phyloP scores from a whole-genome alignment of 305 asterid species.

The Fraxinus ornus region DNA sequence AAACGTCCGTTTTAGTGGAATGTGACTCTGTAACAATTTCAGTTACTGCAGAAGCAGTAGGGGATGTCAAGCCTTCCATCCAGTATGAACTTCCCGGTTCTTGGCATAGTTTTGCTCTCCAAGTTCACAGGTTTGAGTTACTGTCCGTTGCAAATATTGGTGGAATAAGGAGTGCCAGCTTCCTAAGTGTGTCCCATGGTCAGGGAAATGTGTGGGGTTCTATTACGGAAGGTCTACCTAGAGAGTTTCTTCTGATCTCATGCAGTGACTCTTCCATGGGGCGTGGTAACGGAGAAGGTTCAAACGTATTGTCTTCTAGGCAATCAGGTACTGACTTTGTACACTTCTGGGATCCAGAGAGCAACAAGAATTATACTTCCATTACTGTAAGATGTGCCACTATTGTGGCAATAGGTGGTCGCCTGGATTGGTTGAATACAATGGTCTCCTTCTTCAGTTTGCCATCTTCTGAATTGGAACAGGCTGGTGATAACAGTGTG shows the following conservation, averaged over 20 bases:
- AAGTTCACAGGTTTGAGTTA: conserved; percentile 65
- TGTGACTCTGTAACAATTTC: conserved; percentile 58
- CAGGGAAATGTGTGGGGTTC: conserved; percentile 91
- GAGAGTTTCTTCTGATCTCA: conserved; percentile 79
- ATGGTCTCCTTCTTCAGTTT: conserved; percentile 59
- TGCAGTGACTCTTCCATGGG: conserved; percentile 72
- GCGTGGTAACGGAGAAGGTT: conserved; percentile 97
- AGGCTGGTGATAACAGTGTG: conserved; percentile 37
- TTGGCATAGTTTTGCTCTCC: conserved; percentile 72
- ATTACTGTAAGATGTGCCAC: conserved; percentile 70
- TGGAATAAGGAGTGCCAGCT: conserved; percentile 63
- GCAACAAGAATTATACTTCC: conserved; percentile 52
- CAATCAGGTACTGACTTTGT: conserved; percentile 71
- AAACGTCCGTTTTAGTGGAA: conserved; percentile 72
- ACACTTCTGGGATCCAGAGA: conserved; percentile 64
- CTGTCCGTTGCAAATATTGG: conserved; percentile 79
- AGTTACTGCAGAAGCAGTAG: conserved; percentile 43
- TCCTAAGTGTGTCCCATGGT: conserved; percentile 67
- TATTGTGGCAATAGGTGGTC: conserved; percentile 84
- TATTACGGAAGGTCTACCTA: conserved; percentile 49
- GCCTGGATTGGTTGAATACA: conserved; percentile 86
- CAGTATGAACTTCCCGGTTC: conserved; percentile 83
- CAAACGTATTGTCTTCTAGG: conserved; percentile 72
- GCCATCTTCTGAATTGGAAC: conserved; percentile 54
- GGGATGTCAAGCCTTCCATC: conserved; percentile 44